These are phyloP conservation scores for Hypoxylon subgilvum DNA, from an alignment of 495 filamentous ascomycete species.

Conservation along the genomic window DNA sequence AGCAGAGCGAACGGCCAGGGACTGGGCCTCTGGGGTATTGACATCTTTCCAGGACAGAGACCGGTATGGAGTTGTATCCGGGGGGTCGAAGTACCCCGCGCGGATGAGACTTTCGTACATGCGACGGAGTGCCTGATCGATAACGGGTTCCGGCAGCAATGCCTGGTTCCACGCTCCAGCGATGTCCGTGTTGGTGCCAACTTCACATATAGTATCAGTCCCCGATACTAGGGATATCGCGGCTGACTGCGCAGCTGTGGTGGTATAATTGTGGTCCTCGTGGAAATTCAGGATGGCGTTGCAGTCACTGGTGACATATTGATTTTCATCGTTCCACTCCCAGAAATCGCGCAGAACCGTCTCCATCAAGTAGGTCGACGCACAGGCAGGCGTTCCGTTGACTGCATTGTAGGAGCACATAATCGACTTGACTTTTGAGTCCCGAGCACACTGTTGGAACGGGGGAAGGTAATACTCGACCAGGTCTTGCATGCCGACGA, in stretches of 20 bases:
- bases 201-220: conserved; percentile 47
- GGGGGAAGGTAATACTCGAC: conserved; percentile 56
- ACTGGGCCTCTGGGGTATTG: conserved; percentile 35
- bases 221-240: conserved; percentile 46
- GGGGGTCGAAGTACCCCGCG: conserved; percentile 46
- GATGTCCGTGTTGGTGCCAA: conserved; percentile 38
- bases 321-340: conserved; percentile 50
- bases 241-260: conserved; percentile 42
- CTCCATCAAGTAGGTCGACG: conserved; percentile 48
- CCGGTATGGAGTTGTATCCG: conserved; percentile 36
- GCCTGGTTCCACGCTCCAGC: conserved; percentile 41
- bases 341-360: conserved; percentile 54
- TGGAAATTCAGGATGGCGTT: conserved; percentile 51
- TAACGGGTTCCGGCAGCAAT: conserved; percentile 37
- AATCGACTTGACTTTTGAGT: conserved; percentile 52
- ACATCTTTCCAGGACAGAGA: conserved; percentile 42
- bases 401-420: conserved; percentile 57
- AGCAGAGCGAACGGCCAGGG: conserved; percentile 44
- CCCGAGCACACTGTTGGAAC: conserved; percentile 53
- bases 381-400: conserved; percentile 54
- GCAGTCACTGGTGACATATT: conserved; percentile 55
- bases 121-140: conserved; percentile 45
- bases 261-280: conserved; percentile 45
- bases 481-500: conserved; percentile 50
- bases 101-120: conserved; percentile 46